Evolutionary conservation across 495 filamentous ascomycete species (phyloP), one percentile per base, ranked within the genome.

Genomic region (Chaetomium tenue): DNA sequence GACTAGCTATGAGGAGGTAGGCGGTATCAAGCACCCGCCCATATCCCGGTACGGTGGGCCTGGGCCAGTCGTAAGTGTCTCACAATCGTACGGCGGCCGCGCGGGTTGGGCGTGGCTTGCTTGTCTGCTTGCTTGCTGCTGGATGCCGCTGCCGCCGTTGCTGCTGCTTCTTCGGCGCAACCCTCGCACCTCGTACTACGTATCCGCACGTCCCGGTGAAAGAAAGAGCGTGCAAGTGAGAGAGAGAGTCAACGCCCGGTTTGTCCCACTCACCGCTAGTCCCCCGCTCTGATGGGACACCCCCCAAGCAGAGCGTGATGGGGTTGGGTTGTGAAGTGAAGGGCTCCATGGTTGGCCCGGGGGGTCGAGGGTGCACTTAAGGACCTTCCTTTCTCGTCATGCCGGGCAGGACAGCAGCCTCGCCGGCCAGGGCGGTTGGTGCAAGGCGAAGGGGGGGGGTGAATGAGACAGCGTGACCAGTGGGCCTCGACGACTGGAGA

Each of bases 311-410:
- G 58, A 56, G 47, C 51, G 39, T 58, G 58, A 61, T 51, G 46
- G 47, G 33, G 26, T 20, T 25, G 47, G 7, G 54, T 30, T 30
- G 28, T 3, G 28, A 51, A 11, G 47, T 58, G 42, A 58, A 42
- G 33, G 15, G 44, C 40, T 8, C 3, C 58, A 63, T 67, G 60
- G 54, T 42, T 50, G 56, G 60, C 28, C 48, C 9, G 50, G 44
- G 51, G 51, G 20, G 37, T 28, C 47, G 51, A 15, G 53, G 60
- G 51, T 58, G 39, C 42, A 59, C 47, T 58, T 62, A 63, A 66
- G 23, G 60, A 70, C 70, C 68, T 72, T 72, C 70, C 70, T 72
- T 46, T 70, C 65, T 72, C 25, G 70, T 72, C 68, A 50, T 47
- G 63, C 56, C 65, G 56, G 65, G 64, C 53, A 66, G 58, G 16